phyloP scores from a whole-genome alignment of 2,329 filamentous ascomycete genomes.

The Camptophora hylomeconis region DNA sequence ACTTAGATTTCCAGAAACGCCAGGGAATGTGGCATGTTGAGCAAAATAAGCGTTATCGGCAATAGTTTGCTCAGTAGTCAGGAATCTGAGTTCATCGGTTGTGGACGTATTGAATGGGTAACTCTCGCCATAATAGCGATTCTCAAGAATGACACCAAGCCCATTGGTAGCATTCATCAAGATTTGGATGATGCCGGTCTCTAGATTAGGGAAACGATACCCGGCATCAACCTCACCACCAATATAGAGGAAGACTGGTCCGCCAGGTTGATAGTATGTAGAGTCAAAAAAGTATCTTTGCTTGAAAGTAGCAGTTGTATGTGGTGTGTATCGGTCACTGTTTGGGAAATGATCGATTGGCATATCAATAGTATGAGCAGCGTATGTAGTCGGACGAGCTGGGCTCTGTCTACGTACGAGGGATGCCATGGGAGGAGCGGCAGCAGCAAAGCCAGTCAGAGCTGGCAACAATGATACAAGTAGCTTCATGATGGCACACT shows the following conservation, averaged over 20 bases:
- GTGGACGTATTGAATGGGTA: constrained; percentile 24
- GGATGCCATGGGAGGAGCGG: constrained; percentile 1
- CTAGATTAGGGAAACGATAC: constrained; percentile 30
- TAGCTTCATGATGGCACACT: constrained; percentile 3
- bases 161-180: constrained; percentile 42
- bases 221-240: constrained; percentile 24
- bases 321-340: constrained; percentile 12
- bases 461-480: background rate
- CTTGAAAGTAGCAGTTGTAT: constrained; percentile 32
- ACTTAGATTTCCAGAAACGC: constrained; percentile 23
- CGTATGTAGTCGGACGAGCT: constrained; percentile 13
- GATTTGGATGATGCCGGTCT: constrained; percentile 37
- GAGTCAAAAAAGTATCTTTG: constrained; percentile 44
- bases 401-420: constrained; percentile 6
- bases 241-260: constrained; percentile 33
- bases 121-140: constrained; percentile 29
- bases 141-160: constrained; percentile 34
- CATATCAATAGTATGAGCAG: constrained; percentile 11
- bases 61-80: constrained; percentile 31
- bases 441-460: background rate
- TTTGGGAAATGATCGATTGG: constrained; percentile 14
- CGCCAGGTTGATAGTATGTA: constrained; percentile 41
- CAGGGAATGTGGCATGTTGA: constrained; percentile 19
- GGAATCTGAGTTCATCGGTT: constrained; percentile 29
- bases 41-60: constrained; percentile 34